A percentile compares a stretch with the other conserved stretches of the same genome.
Evolutionary conservation across 495 filamentous ascomycete genomes (phyloP).

Genomic region (Friedmanniomyces simplex): DNA sequence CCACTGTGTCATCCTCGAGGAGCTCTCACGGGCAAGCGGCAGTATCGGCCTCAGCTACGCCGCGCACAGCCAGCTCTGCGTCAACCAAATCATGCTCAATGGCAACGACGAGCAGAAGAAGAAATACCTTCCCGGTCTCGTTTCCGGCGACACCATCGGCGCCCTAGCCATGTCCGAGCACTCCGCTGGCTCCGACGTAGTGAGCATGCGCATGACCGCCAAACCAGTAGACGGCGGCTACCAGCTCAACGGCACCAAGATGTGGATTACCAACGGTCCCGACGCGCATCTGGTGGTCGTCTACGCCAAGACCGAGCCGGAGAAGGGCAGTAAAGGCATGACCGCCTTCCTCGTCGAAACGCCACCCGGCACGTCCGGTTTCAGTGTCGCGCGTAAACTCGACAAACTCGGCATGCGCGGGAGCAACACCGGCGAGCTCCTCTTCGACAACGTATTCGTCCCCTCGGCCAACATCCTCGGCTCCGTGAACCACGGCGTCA

Average conservation of each 20-base stretch:
- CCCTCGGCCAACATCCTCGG: slow-evolving; percentile 75
- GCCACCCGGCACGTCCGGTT: slow-evolving; percentile 39
- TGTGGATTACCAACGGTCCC: slow-evolving; percentile 99
- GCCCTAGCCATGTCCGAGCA: slow-evolving; percentile 95
- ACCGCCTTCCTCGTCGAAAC: slow-evolving; percentile 87
- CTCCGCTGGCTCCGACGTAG: slow-evolving; percentile 83
- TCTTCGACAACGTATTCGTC: slow-evolving; percentile 89
- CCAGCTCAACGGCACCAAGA: slow-evolving; percentile 83
- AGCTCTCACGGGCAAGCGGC: slow-evolving; percentile 61
- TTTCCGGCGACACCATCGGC: slow-evolving; percentile 73
- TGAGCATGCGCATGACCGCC: slow-evolving; percentile 85
- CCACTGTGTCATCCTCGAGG: slow-evolving; percentile 94
- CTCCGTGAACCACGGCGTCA: slow-evolving; percentile 67
- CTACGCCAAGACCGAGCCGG: slow-evolving; percentile 87
- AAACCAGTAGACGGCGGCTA: slow-evolving; percentile 75
- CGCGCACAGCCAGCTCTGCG: slow-evolving; percentile 91
- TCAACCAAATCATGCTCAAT: slow-evolving; percentile 92
- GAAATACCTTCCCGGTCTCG: slow-evolving; percentile 67
- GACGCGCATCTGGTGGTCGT: slow-evolving; percentile 84
- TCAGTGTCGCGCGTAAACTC: slow-evolving; percentile 80
- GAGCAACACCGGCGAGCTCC: slow-evolving; percentile 87
- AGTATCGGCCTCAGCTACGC: slow-evolving; percentile 90
- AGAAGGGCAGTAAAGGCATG: slow-evolving; percentile 77
- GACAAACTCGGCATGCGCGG: slow-evolving; percentile 99
- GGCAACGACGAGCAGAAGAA: slow-evolving; percentile 68